These are phyloP conservation scores for Eucalyptus polybractea DNA, from an alignment of 345 rosid species.

Conservation along the genomic window DNA sequence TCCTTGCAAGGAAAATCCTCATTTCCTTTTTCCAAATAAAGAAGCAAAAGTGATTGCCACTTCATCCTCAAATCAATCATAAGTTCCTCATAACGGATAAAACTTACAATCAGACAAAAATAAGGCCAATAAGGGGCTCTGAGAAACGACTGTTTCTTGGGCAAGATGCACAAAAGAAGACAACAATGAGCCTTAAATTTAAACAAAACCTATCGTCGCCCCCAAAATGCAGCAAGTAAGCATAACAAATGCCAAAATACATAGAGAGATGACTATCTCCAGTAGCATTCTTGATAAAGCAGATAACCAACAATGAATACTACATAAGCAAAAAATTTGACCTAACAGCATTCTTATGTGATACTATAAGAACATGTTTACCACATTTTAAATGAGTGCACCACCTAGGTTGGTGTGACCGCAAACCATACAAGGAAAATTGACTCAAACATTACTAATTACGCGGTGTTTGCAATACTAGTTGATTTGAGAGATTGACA, in stretches of 20 bases:
- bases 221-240: background rate
- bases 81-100: background rate
- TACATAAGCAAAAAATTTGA: background rate
- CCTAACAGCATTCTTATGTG: background rate
- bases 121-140: constrained; percentile 45
- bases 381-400: no score
- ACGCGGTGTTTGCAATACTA: no score
- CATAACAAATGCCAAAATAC: background rate
- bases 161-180: background rate
- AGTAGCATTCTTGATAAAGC: background rate
- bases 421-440: no score
- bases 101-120: constrained; percentile 48
- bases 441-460: no score
- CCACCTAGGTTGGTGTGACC: no score
- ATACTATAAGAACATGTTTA: no score
- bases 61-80: background rate
- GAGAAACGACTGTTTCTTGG: constrained; percentile 31
- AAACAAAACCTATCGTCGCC: background rate
- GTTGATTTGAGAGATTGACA: no score
- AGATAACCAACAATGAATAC: background rate
- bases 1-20: constrained; percentile 12
- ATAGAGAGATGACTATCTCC: background rate
- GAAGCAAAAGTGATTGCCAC: background rate
- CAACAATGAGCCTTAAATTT: background rate
- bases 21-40: constrained; percentile 8